Conservation (phyloP, 2,329 filamentous ascomycete species). For the Ophiostoma himal-ulmi region DNA sequence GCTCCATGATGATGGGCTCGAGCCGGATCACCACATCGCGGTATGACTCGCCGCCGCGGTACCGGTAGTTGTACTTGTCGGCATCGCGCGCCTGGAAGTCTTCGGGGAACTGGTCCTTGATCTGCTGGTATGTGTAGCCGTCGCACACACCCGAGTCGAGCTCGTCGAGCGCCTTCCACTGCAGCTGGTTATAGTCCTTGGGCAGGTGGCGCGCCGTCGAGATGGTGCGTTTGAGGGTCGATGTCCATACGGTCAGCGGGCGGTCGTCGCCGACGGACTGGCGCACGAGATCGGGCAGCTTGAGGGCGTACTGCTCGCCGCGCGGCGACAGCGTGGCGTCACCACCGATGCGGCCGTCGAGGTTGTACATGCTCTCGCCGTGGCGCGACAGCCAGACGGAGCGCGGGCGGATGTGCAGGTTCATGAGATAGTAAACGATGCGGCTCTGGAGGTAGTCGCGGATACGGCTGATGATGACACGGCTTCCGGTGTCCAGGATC, state of each 20-base stretch:
- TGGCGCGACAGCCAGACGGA: constrained; percentile 98
- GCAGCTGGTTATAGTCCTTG: constrained; percentile 79
- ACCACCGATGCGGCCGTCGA: constrained; percentile 85
- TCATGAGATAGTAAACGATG: constrained; percentile 97
- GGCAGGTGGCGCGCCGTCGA: constrained; percentile 82
- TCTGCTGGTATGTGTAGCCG: constrained; percentile 91
- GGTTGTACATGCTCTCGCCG: constrained; percentile 89
- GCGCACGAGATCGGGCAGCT: constrained; percentile 75
- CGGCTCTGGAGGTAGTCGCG: constrained; percentile 94
- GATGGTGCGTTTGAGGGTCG: constrained; percentile 71
- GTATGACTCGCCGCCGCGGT: constrained; percentile 91
- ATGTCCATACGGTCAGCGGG: constrained; percentile 58
- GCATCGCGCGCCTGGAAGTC: constrained; percentile 94
- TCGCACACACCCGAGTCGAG: constrained; percentile 96
- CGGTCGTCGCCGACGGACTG: constrained; percentile 71
- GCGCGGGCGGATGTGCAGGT: constrained; percentile 91
- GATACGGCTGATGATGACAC: constrained; percentile 97
- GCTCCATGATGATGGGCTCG: constrained; percentile 98
- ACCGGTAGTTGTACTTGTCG: constrained; percentile 99
- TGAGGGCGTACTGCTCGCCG: constrained; percentile 79
- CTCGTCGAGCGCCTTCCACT: constrained; percentile 98
- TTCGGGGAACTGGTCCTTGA: constrained; percentile 83
- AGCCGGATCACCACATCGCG: constrained; percentile 95
- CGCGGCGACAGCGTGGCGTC: constrained; percentile 81
- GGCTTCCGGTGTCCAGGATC: constrained; percentile 90